Percentiles rank a stretch among this genome's conserved stretches.
These are phyloP conservation scores for Alternaria sp. DNA, from an alignment of 2,329 filamentous ascomycete species.

Conservation along the genomic window DNA sequence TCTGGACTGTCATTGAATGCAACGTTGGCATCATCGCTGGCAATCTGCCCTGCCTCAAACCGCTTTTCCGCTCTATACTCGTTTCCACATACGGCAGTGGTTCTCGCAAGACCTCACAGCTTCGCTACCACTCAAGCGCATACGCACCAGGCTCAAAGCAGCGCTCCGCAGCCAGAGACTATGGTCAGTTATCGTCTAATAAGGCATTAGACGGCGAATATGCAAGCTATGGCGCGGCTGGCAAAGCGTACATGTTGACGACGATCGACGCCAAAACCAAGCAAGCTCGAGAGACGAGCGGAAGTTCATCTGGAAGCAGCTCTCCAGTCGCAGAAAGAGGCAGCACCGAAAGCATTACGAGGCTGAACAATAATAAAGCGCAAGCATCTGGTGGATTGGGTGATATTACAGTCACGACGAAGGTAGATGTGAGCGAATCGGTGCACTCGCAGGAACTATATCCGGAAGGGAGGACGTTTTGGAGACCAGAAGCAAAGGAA, in stretches of 20 bases:
- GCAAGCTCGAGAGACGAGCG: background rate
- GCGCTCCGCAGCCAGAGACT: conserved; percentile 17
- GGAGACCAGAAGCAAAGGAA: conserved; percentile 1
- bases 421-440: conserved; percentile 24
- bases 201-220: conserved; percentile 4
- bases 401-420: conserved; percentile 20
- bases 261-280: conserved; percentile 14
- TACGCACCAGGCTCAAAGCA: conserved; percentile 39
- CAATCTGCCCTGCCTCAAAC: conserved; percentile 55
- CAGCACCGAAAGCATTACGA: conserved; percentile 12
- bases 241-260: conserved; percentile 21
- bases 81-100: background rate
- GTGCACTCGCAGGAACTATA: background rate
- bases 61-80: conserved; percentile 30
- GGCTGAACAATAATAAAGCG: background rate
- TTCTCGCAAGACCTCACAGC: background rate
- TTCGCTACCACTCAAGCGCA: background rate
- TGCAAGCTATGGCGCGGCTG: conserved; percentile 3
- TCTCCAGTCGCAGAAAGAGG: background rate
- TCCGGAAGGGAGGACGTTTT: background rate
- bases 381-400: background rate
- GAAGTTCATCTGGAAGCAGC: conserved; percentile 5
- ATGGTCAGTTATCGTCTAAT: conserved; percentile 14
- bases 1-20: conserved; percentile 58
- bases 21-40: conserved; percentile 57